Evolutionary conservation across 2,329 filamentous ascomycete species (phyloP), one percentile per base, ranked within the genome.

Genomic region (Pseudocercospora fuligena): DNA sequence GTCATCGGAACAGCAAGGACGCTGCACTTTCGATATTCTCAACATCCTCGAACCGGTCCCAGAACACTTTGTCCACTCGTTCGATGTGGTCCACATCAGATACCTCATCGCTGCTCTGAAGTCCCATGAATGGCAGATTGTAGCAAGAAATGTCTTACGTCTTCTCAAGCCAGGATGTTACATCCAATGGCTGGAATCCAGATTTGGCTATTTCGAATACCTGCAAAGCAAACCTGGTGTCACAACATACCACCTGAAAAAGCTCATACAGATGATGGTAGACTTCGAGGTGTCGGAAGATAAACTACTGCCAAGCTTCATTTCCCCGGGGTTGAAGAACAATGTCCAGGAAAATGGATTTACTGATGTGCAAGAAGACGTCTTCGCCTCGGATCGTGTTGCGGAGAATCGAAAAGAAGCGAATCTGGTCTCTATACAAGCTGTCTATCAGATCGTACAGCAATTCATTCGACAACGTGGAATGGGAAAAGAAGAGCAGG

Each of bases 11-110:
- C 33, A 60, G 49, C 36, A 61, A 5, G 47, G 40, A 2, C 19
- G 36, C 3, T 29, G 65, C 29, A 16, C 16, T 7, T 70, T 68
- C 47, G 23, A 58, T 8, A 21, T 62, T 7, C 58, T 73, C 27
- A 69, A 73, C 49, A 40, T 73, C 11, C 68, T 73, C 11, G 62
- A 71, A 11, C 58, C 67, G 1, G 31, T 71, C 0, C 66, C 71
- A 5, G n/a, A 57, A 3, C 53, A 69, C 1, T 8, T 66, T 12
- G 21, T 61, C 33, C 36, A 21, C 12, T 54, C 60, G 1, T 73
- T 69, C 49, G 72, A 73, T 33, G 58, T 72, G 2, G 56, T 73
- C 21, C 71, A 73, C 53, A 43, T 73, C n/a, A 67, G 72, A 5
- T 64, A 71, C 5, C 64, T 73, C 3, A 63, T 73, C 46, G 51